These are phyloP conservation scores for Termitomyces sp. DNA, from an alignment of 768 basidiomycete genomes.

Conservation along the genomic window DNA sequence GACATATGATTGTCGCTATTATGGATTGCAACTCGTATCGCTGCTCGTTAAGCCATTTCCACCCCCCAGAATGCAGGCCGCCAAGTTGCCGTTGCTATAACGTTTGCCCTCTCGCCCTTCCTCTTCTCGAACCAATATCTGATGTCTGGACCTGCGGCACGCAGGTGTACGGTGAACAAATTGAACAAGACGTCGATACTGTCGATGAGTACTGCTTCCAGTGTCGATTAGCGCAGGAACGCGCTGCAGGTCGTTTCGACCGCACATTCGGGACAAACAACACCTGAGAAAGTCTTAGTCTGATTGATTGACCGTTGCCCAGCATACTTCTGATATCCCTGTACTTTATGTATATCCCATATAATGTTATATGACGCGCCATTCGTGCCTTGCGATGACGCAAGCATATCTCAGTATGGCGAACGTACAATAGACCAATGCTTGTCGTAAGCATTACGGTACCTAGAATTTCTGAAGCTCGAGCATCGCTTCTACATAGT, in stretches of 20 bases:
- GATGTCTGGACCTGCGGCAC: neutral
- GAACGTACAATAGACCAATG: neutral
- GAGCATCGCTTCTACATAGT: too few species aligned
- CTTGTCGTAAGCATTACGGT: neutral
- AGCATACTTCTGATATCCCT: neutral
- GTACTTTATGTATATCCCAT: slow-evolving; percentile 13
- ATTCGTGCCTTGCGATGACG: slow-evolving; percentile 15
- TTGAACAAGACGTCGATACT: slow-evolving; percentile 62
- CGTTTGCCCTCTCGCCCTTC: slow-evolving; percentile 32
- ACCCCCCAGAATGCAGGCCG: slow-evolving; percentile 50
- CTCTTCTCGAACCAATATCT: neutral
- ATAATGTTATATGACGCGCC: slow-evolving; percentile 9
- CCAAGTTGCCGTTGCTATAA: slow-evolving; percentile 51
- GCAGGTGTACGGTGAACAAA: slow-evolving; percentile 63
- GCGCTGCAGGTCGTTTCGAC: slow-evolving; percentile 21
- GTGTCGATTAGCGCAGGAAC: slow-evolving; percentile 54
- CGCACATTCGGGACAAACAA: slow-evolving; percentile 9
- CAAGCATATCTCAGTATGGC: neutral
- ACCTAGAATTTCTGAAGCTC: neutral
- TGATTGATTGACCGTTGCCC: neutral
- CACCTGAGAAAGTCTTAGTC: neutral
- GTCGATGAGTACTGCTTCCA: slow-evolving; percentile 70
- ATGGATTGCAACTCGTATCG: slow-evolving; percentile 62
- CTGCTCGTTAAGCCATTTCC: slow-evolving; percentile 61
- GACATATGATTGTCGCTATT: slow-evolving; percentile 67